A percentile compares a stretch with the other conserved stretches of the same genome.
These are phyloP conservation scores for Nemania abortiva DNA, from an alignment of 2,329 filamentous ascomycete species.

Conservation along the genomic window DNA sequence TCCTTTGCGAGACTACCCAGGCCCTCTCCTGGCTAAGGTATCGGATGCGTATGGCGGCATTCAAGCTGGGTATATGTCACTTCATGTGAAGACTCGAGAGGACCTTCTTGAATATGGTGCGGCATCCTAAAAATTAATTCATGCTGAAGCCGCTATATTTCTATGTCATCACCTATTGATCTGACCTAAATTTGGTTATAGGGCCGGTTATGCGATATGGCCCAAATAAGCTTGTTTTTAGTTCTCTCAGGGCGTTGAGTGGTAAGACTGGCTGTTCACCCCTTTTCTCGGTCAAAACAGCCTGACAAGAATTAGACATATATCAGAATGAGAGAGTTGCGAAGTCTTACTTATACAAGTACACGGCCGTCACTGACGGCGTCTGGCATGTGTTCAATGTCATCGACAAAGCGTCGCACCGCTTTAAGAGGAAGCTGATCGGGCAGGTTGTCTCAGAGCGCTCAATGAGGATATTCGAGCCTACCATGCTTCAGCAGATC, in stretches of 20 bases:
- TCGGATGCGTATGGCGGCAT: slow-evolving; percentile 16
- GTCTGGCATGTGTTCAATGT: neutral
- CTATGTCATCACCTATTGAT: neutral
- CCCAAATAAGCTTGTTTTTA: slow-evolving; percentile 1
- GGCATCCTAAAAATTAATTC: no score
- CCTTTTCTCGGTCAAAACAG: neutral
- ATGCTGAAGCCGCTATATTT: no score
- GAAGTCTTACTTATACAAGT: neutral
- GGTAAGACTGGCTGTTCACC: neutral
- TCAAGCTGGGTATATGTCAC: neutral
- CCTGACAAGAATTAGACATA: neutral
- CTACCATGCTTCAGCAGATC: neutral
- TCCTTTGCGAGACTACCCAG: slow-evolving; percentile 24
- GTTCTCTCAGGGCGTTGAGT: neutral
- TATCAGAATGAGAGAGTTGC: neutral
- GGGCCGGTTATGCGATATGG: neutral
- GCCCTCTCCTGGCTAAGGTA: slow-evolving; percentile 13
- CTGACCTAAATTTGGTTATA: neutral
- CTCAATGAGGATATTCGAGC: slow-evolving; percentile 3
- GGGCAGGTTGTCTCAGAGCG: neutral
- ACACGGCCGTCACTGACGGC: neutral
- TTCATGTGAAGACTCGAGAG: slow-evolving; percentile 9
- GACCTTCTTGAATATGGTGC: slow-evolving; percentile 24
- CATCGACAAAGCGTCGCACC: neutral
- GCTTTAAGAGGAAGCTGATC: neutral